Conservation (phyloP, 177 flowering plant species). For the Tripterygium wilfordii region DNA sequence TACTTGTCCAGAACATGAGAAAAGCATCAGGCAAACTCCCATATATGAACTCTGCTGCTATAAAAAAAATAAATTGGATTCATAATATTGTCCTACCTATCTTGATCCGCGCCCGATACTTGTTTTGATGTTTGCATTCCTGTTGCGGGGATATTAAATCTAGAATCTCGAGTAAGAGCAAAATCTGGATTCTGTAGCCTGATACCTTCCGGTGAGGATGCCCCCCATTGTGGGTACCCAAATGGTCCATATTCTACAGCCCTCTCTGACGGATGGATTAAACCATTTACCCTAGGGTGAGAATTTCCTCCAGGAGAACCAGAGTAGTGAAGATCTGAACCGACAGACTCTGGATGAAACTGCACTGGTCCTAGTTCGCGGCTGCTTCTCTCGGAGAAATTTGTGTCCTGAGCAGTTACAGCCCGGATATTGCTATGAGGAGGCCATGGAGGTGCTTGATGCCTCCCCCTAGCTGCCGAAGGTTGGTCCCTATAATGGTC, state of each 20-base stretch:
- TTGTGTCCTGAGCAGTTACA: constrained; percentile 17
- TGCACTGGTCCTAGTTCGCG: constrained; percentile 14
- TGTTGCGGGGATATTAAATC: constrained; percentile 8
- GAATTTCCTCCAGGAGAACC: constrained; percentile 24
- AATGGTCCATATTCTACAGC: constrained; percentile 31
- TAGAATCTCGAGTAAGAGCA: constrained; percentile 8
- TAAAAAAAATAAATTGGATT: too few relatives aligned
- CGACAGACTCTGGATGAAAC: constrained; percentile 12
- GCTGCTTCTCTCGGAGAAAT: constrained; percentile 28
- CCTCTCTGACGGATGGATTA: constrained; percentile 18
- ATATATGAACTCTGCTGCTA: background rate
- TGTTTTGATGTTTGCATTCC: constrained; percentile 10
- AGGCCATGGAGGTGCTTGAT: constrained; percentile 32
- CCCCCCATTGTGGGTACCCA: constrained; percentile 12
- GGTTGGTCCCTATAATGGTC: constrained; percentile 50
- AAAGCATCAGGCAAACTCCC: background rate
- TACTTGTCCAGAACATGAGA: constrained; percentile 21
- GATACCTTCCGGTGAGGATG: constrained; percentile 15
- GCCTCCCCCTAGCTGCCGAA: constrained; percentile 40
- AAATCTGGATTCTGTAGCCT: constrained; percentile 13
- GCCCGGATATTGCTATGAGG: constrained; percentile 44
- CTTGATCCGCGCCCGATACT: constrained; percentile 10
- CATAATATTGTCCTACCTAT: constrained; percentile 17
- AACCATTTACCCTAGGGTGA: constrained; percentile 23
- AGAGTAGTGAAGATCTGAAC: constrained; percentile 21